phyloP scores from a whole-genome alignment of 768 basidiomycete genomes.

The Phanerodontia chrysosporium region DNA sequence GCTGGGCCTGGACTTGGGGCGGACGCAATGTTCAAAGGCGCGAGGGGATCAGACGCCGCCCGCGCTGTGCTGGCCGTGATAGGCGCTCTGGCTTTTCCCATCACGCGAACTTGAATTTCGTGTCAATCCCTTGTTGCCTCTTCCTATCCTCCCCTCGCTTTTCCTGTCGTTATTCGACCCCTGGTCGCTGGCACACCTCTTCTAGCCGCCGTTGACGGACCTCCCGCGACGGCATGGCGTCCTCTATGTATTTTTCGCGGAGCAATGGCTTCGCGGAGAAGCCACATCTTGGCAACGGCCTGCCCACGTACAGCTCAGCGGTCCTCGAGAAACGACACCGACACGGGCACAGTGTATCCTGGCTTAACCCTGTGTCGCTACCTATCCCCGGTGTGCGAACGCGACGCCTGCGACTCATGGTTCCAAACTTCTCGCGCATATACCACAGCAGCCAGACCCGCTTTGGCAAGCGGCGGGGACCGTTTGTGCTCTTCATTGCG shows the following conservation, averaged over 20 bases:
- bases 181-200: not conserved
- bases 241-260: constrained; percentile 44
- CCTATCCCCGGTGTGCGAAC: constrained; percentile 56
- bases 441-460: constrained; percentile 53
- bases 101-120: constrained; percentile 3
- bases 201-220: constrained; percentile 6
- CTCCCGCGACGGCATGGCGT: constrained; percentile 41
- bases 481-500: constrained; percentile 32
- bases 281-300: constrained; percentile 36
- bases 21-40: not conserved
- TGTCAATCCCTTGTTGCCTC: constrained; percentile 1
- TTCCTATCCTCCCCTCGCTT: not conserved
- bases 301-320: constrained; percentile 45
- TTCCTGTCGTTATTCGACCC: constrained; percentile 19
- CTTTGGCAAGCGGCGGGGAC: constrained; percentile 57
- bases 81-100: not conserved
- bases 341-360: constrained; percentile 40
- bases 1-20: no score
- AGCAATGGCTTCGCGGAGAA: constrained; percentile 43
- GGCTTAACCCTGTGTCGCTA: constrained; percentile 57
- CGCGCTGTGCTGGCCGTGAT: not conserved
- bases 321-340: constrained; percentile 63
- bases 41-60: not conserved
- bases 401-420: constrained; percentile 51
- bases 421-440: constrained; percentile 59